Base-by-base conservation (phyloP, 805 yeast genomes). In the Ogataea minuta region DNA sequence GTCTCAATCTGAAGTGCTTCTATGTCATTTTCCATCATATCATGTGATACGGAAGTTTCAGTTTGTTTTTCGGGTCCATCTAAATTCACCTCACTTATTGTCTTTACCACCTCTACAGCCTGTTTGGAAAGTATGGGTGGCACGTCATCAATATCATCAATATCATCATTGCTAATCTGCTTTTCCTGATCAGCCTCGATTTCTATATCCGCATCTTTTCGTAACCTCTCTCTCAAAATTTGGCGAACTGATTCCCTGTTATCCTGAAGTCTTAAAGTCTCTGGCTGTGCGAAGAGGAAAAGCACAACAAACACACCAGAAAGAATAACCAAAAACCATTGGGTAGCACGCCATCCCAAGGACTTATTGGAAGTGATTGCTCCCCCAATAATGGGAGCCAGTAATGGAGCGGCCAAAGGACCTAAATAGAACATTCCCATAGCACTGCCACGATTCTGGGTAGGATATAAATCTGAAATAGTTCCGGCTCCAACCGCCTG, bases 401-500 rank as follows among this genome's bases (percentile, higher is more conserved):
- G 47, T 34, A 88, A 68, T 0, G 95, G 96, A 0, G 93, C 95
- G 50, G 80, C 71, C 30, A 88, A 76, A 0, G 91, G 84, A 0
- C 96, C 96, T 33, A 88, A 61, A 56, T 87, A 88, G 52, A 76
- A 87, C 33, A 77, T 67, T 0, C 96, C 95, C 78, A 87, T 74
- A 3, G 90, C 90, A 5, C 71, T 60, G 2, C 95, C 95, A 53
- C 95, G 70, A 49, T 81, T 76, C 23, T 77, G 74, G 6, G 81
- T 79, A 4, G 72, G 64, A 56, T 67, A 88, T 24, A 88, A 56
- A 54, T 88, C 96, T 14, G 85, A 74, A 13, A 87, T 80, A 1
- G 95, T 84, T 2, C 95, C 96, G 0, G 95, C 95, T 4, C 95
- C 95, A 20, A 87, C 87, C 13, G 90, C 76, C 57, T 88, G 95